Evolutionary conservation across 2,329 filamentous ascomycete genomes (phyloP).

Genomic region (Cercospora zeae-maydis): DNA sequence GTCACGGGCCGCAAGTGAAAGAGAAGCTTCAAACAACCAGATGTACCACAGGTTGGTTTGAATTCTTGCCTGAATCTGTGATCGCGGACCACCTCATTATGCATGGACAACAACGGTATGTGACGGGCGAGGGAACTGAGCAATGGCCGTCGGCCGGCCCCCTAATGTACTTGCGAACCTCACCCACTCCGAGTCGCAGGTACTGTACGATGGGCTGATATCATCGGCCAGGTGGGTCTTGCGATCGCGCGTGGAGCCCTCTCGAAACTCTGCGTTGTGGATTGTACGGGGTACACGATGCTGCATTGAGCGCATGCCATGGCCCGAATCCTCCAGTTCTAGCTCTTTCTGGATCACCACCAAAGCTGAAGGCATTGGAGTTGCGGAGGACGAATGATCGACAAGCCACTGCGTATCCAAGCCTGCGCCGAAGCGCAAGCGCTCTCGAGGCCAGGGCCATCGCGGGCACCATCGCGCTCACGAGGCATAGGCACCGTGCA

Average conservation of each 20-base stretch:
- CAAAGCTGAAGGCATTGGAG: neutral
- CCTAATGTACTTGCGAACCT: neutral
- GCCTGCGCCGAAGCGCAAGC: neutral
- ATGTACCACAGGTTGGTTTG: neutral
- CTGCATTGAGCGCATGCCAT: neutral
- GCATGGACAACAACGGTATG: neutral
- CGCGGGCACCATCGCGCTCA: neutral
- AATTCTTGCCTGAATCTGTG: neutral
- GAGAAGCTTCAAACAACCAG: slow-evolving; percentile 3
- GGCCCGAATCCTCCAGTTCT: neutral
- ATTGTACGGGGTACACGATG: neutral
- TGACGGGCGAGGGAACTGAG: neutral
- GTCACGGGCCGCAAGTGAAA: neutral
- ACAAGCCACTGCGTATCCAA: neutral
- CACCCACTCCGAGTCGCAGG: neutral
- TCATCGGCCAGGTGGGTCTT: neutral
- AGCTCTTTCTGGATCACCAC: neutral
- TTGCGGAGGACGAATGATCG: neutral
- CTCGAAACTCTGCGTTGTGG: neutral
- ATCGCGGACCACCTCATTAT: neutral
- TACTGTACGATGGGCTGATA: neutral
- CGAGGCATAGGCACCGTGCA: neutral
- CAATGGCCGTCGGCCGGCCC: neutral
- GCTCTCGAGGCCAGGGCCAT: neutral
- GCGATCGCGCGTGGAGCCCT: neutral